These are phyloP conservation scores for Leucoagaricus sp. DNA, from an alignment of 1,284 basidiomycete genomes.

Conservation along the genomic window DNA sequence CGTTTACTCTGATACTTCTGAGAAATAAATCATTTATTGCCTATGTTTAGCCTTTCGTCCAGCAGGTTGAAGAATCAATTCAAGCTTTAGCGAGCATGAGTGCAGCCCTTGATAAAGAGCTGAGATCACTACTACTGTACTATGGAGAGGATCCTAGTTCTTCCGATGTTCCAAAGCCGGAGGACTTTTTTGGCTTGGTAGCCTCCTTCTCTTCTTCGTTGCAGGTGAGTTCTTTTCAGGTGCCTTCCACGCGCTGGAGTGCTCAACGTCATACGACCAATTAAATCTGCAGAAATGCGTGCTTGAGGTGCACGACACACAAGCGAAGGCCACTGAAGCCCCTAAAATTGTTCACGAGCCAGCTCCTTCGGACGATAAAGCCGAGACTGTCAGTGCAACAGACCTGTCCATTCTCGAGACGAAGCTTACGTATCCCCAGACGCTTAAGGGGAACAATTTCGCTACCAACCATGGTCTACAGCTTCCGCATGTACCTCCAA, in stretches of 20 bases:
- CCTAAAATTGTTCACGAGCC: constrained; percentile 21
- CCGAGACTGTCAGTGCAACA: constrained; percentile 32
- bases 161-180: constrained; percentile 66
- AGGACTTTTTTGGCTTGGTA: constrained; percentile 79
- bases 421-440: constrained; percentile 28
- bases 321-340: constrained; percentile 28
- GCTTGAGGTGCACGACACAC: constrained; percentile 64
- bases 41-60: constrained; percentile 54
- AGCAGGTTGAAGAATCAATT: constrained; percentile 50
- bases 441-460: constrained; percentile 35
- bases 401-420: background rate
- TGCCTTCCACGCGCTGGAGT: too few species aligned
- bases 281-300: constrained; percentile 64
- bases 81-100: constrained; percentile 68
- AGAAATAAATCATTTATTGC: too few species aligned
- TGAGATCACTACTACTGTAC: constrained; percentile 62
- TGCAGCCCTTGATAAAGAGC: constrained; percentile 54
- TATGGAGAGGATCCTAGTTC: constrained; percentile 72
- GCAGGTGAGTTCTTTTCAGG: constrained; percentile 45
- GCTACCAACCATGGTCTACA: constrained; percentile 14
- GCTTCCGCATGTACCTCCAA: constrained; percentile 26
- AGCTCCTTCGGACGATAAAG: constrained; percentile 28
- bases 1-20: background rate
- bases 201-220: constrained; percentile 73
- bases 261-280: background rate